phyloP scores from a whole-genome alignment of 202 grass and related monocot genomes.

The Dendrocalamus latiflorus region DNA sequence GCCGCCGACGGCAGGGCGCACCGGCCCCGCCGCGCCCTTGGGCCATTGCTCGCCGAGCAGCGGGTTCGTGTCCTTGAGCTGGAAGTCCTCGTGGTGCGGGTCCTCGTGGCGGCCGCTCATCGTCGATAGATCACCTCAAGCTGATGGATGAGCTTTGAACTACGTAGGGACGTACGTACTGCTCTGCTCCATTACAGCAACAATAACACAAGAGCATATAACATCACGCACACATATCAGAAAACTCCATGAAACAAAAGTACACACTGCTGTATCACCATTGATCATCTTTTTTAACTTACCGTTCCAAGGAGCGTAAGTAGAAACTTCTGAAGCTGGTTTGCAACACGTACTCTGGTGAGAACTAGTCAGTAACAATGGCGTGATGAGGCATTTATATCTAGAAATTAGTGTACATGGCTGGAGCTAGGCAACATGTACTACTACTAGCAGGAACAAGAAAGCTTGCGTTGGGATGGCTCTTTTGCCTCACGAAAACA shows the following conservation, averaged over 20 bases:
- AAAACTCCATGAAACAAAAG: neutral
- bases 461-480: neutral
- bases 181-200: no score
- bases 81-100: slow-evolving; percentile 49
- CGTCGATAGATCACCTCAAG: slow-evolving; percentile 3
- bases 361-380: neutral
- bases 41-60: slow-evolving; percentile 87
- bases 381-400: neutral
- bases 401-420: neutral
- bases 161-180: no score
- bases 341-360: neutral
- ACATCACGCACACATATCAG: neutral
- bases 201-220: neutral
- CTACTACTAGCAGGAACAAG: no score
- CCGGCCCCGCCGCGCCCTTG: slow-evolving; percentile 35
- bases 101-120: slow-evolving; percentile 32
- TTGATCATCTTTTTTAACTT: neutral
- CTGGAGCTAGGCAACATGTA: no score
- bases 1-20: slow-evolving; percentile 9
- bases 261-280: no score
- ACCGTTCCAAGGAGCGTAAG: neutral
- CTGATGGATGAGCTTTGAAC: neutral
- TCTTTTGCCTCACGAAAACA: neutral
- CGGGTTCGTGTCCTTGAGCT: slow-evolving; percentile 86
- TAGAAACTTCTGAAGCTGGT: neutral